Evolutionary conservation across 2,329 filamentous ascomycete genomes (phyloP).

Genomic region (Xylaria arbuscula): DNA sequence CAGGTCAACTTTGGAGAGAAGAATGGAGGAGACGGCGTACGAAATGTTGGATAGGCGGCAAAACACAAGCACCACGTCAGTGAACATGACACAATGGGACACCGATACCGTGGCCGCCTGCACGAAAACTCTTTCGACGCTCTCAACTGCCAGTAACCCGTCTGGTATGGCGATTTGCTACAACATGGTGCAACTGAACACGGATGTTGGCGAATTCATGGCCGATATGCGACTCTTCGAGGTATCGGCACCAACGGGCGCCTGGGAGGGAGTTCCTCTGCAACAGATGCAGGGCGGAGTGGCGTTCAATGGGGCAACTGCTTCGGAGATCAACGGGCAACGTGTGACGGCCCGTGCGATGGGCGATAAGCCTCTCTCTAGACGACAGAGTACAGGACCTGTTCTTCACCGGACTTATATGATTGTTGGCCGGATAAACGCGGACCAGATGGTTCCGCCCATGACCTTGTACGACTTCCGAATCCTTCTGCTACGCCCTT

Average conservation of each 20-base stretch:
- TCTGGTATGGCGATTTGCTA: slow-evolving; percentile 85
- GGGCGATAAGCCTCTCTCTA: background rate
- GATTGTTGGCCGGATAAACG: slow-evolving; percentile 76
- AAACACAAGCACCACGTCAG: slow-evolving; percentile 43
- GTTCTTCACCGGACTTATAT: slow-evolving; percentile 70
- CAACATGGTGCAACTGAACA: slow-evolving; percentile 79
- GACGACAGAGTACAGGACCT: slow-evolving; percentile 48
- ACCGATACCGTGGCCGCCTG: slow-evolving; percentile 68
- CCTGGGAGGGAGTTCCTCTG: slow-evolving; percentile 63
- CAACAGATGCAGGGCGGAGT: slow-evolving; percentile 66
- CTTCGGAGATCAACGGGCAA: slow-evolving; percentile 49
- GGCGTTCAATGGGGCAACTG: slow-evolving; percentile 65
- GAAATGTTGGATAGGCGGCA: slow-evolving; percentile 41
- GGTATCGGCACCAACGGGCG: slow-evolving; percentile 67
- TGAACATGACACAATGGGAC: slow-evolving; percentile 69
- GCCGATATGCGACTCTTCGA: slow-evolving; percentile 82
- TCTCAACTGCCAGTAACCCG: slow-evolving; percentile 73
- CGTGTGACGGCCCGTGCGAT: slow-evolving; percentile 6
- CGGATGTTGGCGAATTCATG: slow-evolving; percentile 75
- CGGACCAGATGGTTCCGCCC: slow-evolving; percentile 61
- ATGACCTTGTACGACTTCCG: slow-evolving; percentile 69
- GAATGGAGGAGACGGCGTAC: slow-evolving; percentile 36
- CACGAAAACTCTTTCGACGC: slow-evolving; percentile 61
- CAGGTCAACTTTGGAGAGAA: slow-evolving; percentile 35
- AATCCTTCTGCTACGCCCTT: background rate